Base-by-base conservation (phyloP, 23 red algal genomes). In the Chondrus crispus region DNA sequence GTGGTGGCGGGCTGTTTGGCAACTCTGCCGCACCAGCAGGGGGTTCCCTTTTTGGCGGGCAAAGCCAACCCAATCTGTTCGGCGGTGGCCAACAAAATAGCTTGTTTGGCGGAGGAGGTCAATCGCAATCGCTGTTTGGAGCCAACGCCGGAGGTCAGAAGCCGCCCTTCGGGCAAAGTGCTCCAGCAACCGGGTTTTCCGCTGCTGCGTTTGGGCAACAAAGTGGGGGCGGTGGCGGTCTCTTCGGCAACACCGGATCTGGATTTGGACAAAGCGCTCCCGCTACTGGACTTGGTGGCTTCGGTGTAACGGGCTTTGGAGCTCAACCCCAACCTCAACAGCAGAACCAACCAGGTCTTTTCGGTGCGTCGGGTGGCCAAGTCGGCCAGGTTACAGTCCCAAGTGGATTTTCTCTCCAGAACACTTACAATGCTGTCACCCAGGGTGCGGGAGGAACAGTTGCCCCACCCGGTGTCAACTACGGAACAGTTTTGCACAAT, bases 401-500 rank as follows among this genome's bases (percentile, higher is more conserved):
- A 19, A 9, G 29, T 10, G 1, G 0, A 13, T 37, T 37, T 20
- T 77, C 71, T 8, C n/a, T 77, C 10, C 32, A 39, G 38, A 69
- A 90, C 28, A 80, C 87, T 9, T 90, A 66, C 42, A 69, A 68
- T 19, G 52, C 87, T 0, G 54, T 80, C 7, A 50, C 74, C 68
- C 87, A 80, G 37, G 50, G 73, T 55, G 47, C 78, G 30, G 87
- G 87, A 26, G 57, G 62, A 8, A 90, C 87, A 8, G 69, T 90
- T 40, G 87, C 87, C 12, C 87, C 87, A 69, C 64, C 72, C 29
- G 87, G 87, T 18, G 87, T 73, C 43, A 90, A 90, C 73, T 90
- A 90, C 32, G 87, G 72, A 55, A 90, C 87, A 80, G 73, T 90
- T 46, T 69, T 90, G 48, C 87, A 90, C 48, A 90, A 90, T 37